These are phyloP conservation scores for Blastocystis sp. DNA, from an alignment of 352 stramenopile species.

Conservation along the genomic window DNA sequence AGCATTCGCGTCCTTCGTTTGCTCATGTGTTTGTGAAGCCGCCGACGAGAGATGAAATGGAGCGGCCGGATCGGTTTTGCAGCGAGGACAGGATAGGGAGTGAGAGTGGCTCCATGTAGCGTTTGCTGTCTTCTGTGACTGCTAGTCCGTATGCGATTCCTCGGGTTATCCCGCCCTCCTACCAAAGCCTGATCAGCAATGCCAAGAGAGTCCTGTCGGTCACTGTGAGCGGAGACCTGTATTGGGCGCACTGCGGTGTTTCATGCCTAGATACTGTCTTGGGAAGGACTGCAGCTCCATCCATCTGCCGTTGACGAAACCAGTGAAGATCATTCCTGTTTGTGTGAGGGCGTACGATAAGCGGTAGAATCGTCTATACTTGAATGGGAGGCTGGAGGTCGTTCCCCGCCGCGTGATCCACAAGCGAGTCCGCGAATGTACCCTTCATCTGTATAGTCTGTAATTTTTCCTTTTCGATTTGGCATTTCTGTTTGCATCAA, in stretches of 20 bases:
- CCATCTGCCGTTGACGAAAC: not conserved
- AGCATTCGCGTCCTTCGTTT: not conserved
- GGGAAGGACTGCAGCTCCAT: not conserved
- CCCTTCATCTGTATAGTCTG: conserved; percentile 43
- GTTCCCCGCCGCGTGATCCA: not conserved
- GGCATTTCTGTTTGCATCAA: not conserved
- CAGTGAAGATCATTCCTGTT: not conserved
- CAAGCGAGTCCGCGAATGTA: not conserved
- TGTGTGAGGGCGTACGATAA: not conserved
- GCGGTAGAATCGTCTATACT: conserved; percentile 20
- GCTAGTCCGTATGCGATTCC: not conserved
- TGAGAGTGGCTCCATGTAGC: no score
- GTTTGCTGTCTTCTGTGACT: no score
- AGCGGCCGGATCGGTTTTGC: not conserved
- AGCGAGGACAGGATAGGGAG: no score
- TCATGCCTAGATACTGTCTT: not conserved
- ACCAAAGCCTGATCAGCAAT: not conserved
- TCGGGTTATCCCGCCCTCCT: not conserved
- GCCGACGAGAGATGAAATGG: not conserved
- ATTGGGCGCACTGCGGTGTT: not conserved
- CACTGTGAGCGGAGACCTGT: not conserved
- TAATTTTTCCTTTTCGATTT: conserved; percentile 55
- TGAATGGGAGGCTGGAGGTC: conserved; percentile 23
- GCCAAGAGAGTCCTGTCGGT: not conserved
- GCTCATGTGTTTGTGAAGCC: not conserved